A percentile compares a stretch with the other conserved stretches of the same genome.
Conservation (phyloP, 768 basidiomycete species). For the Pulveroboletus sp. region DNA sequence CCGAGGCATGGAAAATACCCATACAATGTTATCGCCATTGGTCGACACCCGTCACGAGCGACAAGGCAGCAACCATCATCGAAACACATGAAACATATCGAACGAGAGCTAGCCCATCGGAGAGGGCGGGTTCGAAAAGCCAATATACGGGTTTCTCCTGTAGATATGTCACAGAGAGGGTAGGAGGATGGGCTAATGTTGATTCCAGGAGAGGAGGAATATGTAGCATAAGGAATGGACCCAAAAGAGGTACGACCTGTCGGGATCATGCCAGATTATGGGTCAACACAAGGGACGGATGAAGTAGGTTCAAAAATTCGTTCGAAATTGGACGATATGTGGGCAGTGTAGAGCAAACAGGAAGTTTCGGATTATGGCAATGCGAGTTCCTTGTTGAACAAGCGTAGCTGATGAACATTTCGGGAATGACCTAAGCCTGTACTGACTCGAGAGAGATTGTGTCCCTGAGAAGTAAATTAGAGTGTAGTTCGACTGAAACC, state of each 20-base stretch:
- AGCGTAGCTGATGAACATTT: constrained; percentile 41
- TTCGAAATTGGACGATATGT: background rate
- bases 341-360: constrained; percentile 37
- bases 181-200: constrained; percentile 8
- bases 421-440: constrained; percentile 48
- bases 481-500: background rate
- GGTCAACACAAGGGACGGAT: constrained; percentile 11
- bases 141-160: constrained; percentile 55
- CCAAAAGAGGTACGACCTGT: constrained; percentile 28
- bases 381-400: constrained; percentile 37
- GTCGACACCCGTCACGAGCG: constrained; percentile 54
- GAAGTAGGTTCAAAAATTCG: constrained; percentile 12
- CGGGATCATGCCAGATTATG: constrained; percentile 19
- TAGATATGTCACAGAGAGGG: constrained; percentile 27
- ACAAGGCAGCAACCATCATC: constrained; percentile 83
- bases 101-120: constrained; percentile 61
- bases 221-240: constrained; percentile 38
- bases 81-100: constrained; percentile 55
- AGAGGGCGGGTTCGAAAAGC: constrained; percentile 61
- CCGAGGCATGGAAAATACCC: too few species aligned
- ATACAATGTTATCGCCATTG: too few species aligned
- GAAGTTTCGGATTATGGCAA: constrained; percentile 38
- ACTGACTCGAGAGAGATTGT: constrained; percentile 35
- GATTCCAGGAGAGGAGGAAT: background rate
- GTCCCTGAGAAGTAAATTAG: constrained; percentile 3